These are phyloP conservation scores for Larix sibirica DNA, from an alignment of 83 land plant species.

Conservation along the genomic window DNA sequence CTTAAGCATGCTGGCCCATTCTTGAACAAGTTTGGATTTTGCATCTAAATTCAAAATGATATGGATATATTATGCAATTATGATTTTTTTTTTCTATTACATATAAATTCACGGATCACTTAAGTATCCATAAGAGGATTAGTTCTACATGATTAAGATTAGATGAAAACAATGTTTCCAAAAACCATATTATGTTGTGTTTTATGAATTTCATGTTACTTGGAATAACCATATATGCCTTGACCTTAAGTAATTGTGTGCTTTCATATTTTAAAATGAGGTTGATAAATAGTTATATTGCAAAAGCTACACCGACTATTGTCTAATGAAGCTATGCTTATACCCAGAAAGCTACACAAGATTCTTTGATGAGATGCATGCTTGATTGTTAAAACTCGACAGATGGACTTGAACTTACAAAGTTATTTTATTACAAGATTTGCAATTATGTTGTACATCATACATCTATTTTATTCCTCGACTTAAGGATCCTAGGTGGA, in stretches of 20 bases:
- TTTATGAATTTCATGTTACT: not conserved
- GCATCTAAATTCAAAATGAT: too few species aligned
- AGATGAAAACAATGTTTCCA: not conserved
- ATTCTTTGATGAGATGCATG: too few species aligned
- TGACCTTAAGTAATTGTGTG: not conserved
- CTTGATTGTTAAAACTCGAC: too few species aligned
- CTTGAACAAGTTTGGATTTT: too few species aligned
- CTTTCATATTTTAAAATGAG: not conserved
- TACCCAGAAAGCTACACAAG: too few species aligned
- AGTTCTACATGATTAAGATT: not conserved
- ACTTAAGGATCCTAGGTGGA: too few species aligned
- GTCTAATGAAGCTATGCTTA: not conserved
- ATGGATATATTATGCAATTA: not conserved
- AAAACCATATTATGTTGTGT: not conserved
- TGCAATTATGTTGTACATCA: too few species aligned
- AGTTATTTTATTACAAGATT: too few species aligned
- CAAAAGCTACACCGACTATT: too few species aligned
- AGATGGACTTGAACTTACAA: too few species aligned
- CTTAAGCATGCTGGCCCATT: not conserved
- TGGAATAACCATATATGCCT: not conserved
- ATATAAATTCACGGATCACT: not conserved
- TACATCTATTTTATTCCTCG: too few species aligned
- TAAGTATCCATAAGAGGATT: not conserved
- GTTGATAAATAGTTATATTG: too few species aligned
- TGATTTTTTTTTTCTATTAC: not conserved